A percentile compares a stretch with the other conserved stretches of the same genome.
Conservation (phyloP, 2,329 filamentous ascomycete species). For the Colletotrichum siamense region DNA sequence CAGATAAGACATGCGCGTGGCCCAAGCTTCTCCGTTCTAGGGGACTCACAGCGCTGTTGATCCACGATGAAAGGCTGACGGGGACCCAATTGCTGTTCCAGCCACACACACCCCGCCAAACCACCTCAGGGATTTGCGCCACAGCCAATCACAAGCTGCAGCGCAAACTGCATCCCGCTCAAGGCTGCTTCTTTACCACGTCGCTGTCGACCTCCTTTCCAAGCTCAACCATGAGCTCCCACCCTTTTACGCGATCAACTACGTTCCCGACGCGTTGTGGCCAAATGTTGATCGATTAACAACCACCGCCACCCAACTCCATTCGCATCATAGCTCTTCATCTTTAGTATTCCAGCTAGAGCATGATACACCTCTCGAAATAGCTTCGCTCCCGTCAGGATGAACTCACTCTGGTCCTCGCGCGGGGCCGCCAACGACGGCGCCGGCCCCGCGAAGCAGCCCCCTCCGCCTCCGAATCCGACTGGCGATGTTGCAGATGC, state of each 20-base stretch:
- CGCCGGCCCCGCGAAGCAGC: conserved; percentile 22
- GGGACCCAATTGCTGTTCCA: neutral
- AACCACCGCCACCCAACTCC: neutral
- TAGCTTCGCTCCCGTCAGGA: conserved; percentile 30
- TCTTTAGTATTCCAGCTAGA: neutral
- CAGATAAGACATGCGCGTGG: neutral
- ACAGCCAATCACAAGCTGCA: conserved; percentile 17
- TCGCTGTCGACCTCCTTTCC: neutral
- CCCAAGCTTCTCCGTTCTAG: neutral
- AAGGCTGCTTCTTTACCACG: conserved; percentile 8
- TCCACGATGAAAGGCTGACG: neutral
- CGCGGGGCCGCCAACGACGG: conserved; percentile 37
- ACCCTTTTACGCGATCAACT: neutral
- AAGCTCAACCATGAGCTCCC: neutral
- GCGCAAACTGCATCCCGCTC: conserved; percentile 19
- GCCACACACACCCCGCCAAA: conserved; percentile 14
- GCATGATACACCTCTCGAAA: conserved; percentile 1
- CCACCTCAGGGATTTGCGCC: neutral
- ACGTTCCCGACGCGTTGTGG: neutral
- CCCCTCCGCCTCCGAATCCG: conserved; percentile 27
- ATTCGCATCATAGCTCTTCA: neutral
- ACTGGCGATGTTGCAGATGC: conserved; percentile 47
- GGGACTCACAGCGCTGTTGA: neutral
- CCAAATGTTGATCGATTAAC: neutral
- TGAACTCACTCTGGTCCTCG: conserved; percentile 52